Base-by-base conservation (phyloP, 768 basidiomycete species). In the Mycena vulgaris region DNA sequence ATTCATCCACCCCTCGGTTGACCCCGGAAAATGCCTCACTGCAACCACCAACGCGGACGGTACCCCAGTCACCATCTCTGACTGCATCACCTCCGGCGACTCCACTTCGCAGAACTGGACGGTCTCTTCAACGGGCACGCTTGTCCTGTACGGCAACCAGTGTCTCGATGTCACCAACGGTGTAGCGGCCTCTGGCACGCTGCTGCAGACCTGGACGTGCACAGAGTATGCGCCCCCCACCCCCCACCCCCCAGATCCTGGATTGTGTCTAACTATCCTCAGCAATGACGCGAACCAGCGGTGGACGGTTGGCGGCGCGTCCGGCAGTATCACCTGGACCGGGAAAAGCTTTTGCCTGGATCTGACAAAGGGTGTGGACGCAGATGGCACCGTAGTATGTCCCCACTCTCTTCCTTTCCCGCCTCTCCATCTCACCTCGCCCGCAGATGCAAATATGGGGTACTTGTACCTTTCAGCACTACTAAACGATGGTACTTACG, bases 391-490 rank as follows among this genome's bases (percentile, higher is more conserved):
- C 40, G 63, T 64, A 42, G 63, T 64, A 64, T 47, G 63, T 64
- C 51, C 52, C 39, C 52, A 25, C n/a, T 10, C 28, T 45, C 37
- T 64, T 55, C 63, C 28, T 53, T 64, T 45, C 63, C 57, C 33
- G 59, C 42, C 59, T 55, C 25, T 55, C 51, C 40, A 63, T 40
- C 63, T 55, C 52, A 64, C 40, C 39, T 47, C 51, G 51, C 30
- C 35, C 51, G 52, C 55, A 66, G 64, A 66, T 66, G 64, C 64
- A 66, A 66, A 66, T 65, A 65, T 65, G 63, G 63, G 63, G 60
- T 62, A 51, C 47, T 48, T 62, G 33, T 49, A 35, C 25, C 60
- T 49, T 62, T 49, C 16, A 51, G 47, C 25, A 49, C 33, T 51
- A 27, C 31, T 51, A 0, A 39, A 49, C 47, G 48, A 51, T 39